Evolutionary conservation across 2,329 filamentous ascomycete genomes (phyloP), one percentile per base, ranked within the genome.

Genomic region (Talaromyces sp.): DNA sequence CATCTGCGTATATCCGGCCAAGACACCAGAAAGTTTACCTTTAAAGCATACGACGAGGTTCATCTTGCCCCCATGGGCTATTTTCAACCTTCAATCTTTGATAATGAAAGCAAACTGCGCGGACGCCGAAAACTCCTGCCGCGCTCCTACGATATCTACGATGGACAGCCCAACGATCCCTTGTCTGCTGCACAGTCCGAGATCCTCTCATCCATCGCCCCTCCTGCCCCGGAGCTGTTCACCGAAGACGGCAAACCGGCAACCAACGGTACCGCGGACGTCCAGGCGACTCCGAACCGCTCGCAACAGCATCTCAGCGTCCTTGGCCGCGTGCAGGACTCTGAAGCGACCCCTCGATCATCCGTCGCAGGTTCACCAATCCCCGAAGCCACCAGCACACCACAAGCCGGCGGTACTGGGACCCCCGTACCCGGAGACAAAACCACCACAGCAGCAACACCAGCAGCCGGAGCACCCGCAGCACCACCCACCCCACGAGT

Each of bases 41-140:
- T 97, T 82, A 97, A 97, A 80, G 92, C 90, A 0, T 99, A 97
- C 70, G 94, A 99, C 67, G 94, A 97, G 74, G 89, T 95, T 24
- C 90, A 96, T 67, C 82, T 99, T n/a, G 89, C 94, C 0, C 89
- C 92, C 0, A 91, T 96, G 88, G 92, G 92, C n/a, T 90, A 92
- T 68, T 97, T 95, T 73, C 89, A 93, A 62, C 93, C 94, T 0
- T 80, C 84, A 2, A 88, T 97, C 58, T 96, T 97, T 66, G 91
- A 96, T 71, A 88, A 92, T 67, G 85, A 83, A 29, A 77, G 83
- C 38, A 99, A 99, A 78, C 83, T 97, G 11, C 79, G 82, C 21
- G 88, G 90, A 48, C 86, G 93, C 55, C 85, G 91, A 65, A 92
- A 88, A 69, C 80, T 97, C 24, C 86, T 97, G 32, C 88, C 91